These are phyloP conservation scores for Lactifluus volemus DNA, from an alignment of 768 basidiomycete genomes.

Conservation along the genomic window DNA sequence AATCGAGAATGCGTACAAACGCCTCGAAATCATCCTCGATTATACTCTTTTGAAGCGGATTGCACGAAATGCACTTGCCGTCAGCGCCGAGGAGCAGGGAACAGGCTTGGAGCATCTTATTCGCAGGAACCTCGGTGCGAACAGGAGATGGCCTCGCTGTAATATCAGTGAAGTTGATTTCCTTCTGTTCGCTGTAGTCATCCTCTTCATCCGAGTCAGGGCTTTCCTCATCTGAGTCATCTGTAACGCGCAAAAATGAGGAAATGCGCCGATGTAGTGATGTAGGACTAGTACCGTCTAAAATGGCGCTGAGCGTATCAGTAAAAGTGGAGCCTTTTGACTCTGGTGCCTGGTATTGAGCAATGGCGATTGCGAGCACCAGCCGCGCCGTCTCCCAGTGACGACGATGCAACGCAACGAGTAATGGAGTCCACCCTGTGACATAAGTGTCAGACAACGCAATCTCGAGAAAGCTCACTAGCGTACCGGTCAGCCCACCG, in stretches of 20 bases:
- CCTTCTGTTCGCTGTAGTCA: constrained; percentile 34
- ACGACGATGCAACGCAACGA: constrained; percentile 39
- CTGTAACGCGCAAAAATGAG: neutral
- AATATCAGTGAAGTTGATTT: constrained; percentile 44
- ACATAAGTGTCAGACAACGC: neutral
- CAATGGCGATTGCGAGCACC: constrained; percentile 46
- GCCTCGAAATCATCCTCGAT: constrained; percentile 40
- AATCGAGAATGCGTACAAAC: constrained; percentile 39
- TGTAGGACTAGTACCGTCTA: constrained; percentile 28
- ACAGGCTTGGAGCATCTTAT: constrained; percentile 26
- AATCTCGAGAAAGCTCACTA: neutral
- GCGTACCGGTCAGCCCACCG: constrained; percentile 1
- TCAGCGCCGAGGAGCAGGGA: neutral
- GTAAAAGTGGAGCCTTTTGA: constrained; percentile 23
- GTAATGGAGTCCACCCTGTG: constrained; percentile 42
- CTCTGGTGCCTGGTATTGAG: constrained; percentile 41
- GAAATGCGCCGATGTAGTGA: neutral
- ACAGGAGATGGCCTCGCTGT: constrained; percentile 40
- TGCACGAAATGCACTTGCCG: constrained; percentile 5
- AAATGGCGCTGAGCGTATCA: constrained; percentile 19
- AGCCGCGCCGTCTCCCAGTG: constrained; percentile 52
- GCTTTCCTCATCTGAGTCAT: constrained; percentile 21
- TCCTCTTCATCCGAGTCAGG: constrained; percentile 25
- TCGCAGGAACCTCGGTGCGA: constrained; percentile 33
- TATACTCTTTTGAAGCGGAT: constrained; percentile 32